Evolutionary conservation across 352 stramenopile genomes (phyloP).

Genomic region (Phytophthora melonis): DNA sequence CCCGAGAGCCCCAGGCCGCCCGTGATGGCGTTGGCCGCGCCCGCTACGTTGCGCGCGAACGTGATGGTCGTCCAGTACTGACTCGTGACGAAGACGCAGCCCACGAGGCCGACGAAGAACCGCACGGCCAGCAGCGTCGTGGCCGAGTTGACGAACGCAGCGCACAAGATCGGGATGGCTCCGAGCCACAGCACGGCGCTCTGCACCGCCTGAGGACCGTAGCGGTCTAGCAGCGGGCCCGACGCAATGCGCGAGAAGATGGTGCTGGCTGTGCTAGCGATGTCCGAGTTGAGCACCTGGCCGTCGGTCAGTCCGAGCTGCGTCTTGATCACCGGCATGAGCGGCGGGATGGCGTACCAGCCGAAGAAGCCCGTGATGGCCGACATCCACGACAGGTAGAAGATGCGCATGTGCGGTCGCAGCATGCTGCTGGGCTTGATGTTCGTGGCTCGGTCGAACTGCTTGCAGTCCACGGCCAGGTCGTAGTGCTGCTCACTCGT

Average conservation of each 20-base stretch:
- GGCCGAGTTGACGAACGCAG: conserved; percentile 88
- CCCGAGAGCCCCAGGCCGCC: conserved; percentile 94
- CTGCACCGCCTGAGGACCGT: conserved; percentile 89
- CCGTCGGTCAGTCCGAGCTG: conserved; percentile 87
- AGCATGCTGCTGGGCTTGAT: conserved; percentile 85
- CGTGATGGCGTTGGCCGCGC: conserved; percentile 93
- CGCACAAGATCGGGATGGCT: conserved; percentile 87
- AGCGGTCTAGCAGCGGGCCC: conserved; percentile 95
- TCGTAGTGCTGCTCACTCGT: conserved; percentile 46
- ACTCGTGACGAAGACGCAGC: conserved; percentile 94
- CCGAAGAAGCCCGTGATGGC: conserved; percentile 95
- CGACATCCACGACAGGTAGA: conserved; percentile 93
- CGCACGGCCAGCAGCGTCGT: conserved; percentile 84
- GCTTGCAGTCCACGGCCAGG: conserved; percentile 55
- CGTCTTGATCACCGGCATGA: conserved; percentile 92
- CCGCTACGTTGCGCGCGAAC: conserved; percentile 95
- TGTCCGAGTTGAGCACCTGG: conserved; percentile 93
- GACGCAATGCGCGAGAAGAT: conserved; percentile 94
- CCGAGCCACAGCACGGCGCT: conserved; percentile 82
- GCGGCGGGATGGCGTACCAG: conserved; percentile 96
- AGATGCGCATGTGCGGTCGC: conserved; percentile 96
- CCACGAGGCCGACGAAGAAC: conserved; percentile 96
- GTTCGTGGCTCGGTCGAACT: conserved; percentile 76
- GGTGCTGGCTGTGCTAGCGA: conserved; percentile 91
- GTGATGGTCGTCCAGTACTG: conserved; percentile 97